Base-by-base conservation (phyloP, 176 grass and related monocot species). In the Elaeis guineensis region DNA sequence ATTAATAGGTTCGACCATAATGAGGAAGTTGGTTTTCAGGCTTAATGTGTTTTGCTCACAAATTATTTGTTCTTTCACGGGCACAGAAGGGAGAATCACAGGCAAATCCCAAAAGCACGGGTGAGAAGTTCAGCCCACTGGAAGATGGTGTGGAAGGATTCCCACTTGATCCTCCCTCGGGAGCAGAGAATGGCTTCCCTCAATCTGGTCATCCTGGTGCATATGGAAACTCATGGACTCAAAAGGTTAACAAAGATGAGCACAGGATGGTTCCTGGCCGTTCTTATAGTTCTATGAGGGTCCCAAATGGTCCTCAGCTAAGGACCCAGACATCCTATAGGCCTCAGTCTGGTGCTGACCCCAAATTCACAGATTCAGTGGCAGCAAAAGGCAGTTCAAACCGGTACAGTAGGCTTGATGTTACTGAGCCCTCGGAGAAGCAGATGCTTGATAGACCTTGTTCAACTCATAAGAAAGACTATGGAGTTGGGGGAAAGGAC, bases 141-240 rank as follows among this genome's bases (percentile, higher is more conserved):
- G 87, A 89, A 6, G 90, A 97, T 64, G 72, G 78, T 56, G 73
- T 72, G 59, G 64, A 72, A 0, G 87, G 78, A 2, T 89, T 92
- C 77, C 78, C 81, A 20, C 77, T 88, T 17, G 92, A 87, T 23
- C 78, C 78, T 12, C 64, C 50, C 11, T 65, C 23, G 50, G 57
- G 29, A 17, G 44, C 63, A 25, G 62, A 19, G 6, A 68, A 57
- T 39, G 52, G 16, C 51, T 23, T 48, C 18, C 30, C 51, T 48
- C 65, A 57, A 30, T 44, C 65, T 23, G 70, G 65, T 19, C 93
- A 82, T 66, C 74, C 63, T 29, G 68, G 25, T 25, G 87, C 83
- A 32, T 80, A 83, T 55, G 93, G 76, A 69, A 80, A 84, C 52
- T 82, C 78, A 52, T 97, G 83, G 83, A 82, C 57, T 69, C 72